Conservation (phyloP, 768 basidiomycete species). For the Stropharia rugosoannulata region DNA sequence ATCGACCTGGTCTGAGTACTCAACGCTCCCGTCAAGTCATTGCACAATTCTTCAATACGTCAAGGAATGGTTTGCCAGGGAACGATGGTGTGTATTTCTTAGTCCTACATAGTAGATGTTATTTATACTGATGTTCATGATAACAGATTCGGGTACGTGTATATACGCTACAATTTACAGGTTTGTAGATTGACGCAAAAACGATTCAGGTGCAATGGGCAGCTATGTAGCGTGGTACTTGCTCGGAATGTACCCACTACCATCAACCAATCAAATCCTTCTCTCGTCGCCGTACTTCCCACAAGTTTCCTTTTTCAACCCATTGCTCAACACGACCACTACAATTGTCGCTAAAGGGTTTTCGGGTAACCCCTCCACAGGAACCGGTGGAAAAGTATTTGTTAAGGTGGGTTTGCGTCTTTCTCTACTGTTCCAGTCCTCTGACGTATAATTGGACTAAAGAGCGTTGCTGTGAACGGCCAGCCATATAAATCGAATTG, state of each 20-base stretch:
- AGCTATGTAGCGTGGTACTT: constrained; percentile 60
- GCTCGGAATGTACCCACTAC: constrained; percentile 60
- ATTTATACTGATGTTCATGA: neutral
- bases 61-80: constrained; percentile 56
- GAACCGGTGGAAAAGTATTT: constrained; percentile 55
- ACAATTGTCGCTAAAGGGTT: constrained; percentile 51
- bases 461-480: constrained; percentile 61
- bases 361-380: constrained; percentile 48
- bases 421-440: neutral
- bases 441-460: neutral
- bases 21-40: constrained; percentile 56
- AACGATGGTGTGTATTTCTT: constrained; percentile 52
- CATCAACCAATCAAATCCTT: constrained; percentile 58
- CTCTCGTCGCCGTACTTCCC: constrained; percentile 65
- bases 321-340: constrained; percentile 54
- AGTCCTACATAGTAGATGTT: neutral
- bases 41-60: constrained; percentile 54
- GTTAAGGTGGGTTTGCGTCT: constrained; percentile 41
- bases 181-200: constrained; percentile 25
- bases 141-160: too few species aligned
- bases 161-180: too few species aligned
- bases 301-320: constrained; percentile 60
- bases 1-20: constrained; percentile 57
- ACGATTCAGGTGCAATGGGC: constrained; percentile 54
- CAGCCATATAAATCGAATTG: constrained; percentile 60